These are phyloP conservation scores for Basidiobolus heterosporus DNA, from an alignment of 371 early-diverging fungal species.

Conservation along the genomic window DNA sequence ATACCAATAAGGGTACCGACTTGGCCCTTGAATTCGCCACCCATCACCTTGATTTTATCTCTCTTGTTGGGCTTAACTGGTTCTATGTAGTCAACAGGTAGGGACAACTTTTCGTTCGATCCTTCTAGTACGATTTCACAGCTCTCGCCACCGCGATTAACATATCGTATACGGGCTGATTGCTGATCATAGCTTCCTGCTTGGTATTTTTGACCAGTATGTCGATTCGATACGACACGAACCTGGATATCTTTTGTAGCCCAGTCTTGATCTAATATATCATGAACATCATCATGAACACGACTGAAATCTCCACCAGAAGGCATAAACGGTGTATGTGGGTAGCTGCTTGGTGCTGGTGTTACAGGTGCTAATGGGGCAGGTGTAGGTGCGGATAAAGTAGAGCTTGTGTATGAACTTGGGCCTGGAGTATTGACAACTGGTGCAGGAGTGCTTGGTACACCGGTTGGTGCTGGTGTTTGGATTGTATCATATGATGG, in stretches of 20 bases:
- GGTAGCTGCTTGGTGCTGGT: constrained; percentile 1
- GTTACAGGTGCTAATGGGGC: constrained; percentile 2
- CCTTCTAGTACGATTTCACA: neutral
- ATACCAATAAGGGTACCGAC: constrained; percentile 62
- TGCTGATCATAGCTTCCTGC: neutral
- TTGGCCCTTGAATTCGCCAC: constrained; percentile 50
- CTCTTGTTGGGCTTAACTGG: constrained; percentile 61
- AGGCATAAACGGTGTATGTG: constrained; percentile 2
- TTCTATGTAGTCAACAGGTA: constrained; percentile 30
- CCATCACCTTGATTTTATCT: constrained; percentile 56
- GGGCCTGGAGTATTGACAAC: constrained; percentile 18
- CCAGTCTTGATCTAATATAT: constrained; percentile 22
- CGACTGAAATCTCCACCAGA: neutral
- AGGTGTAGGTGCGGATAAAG: constrained; percentile 3
- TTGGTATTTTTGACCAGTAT: too few species aligned
- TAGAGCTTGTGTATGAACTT: neutral
- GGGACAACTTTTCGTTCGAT: constrained; percentile 8
- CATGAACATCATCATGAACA: constrained; percentile 2
- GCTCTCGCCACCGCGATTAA: neutral
- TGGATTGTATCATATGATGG: too few species aligned
- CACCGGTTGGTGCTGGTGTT: constrained; percentile 7
- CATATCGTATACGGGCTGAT: neutral
- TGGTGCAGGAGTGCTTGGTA: constrained; percentile 6
- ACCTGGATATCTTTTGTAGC: constrained; percentile 50
- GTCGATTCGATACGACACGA: constrained; percentile 11